Base-by-base conservation (phyloP, 2,329 filamentous ascomycete genomes). In the Pleurostoma richardsiae region DNA sequence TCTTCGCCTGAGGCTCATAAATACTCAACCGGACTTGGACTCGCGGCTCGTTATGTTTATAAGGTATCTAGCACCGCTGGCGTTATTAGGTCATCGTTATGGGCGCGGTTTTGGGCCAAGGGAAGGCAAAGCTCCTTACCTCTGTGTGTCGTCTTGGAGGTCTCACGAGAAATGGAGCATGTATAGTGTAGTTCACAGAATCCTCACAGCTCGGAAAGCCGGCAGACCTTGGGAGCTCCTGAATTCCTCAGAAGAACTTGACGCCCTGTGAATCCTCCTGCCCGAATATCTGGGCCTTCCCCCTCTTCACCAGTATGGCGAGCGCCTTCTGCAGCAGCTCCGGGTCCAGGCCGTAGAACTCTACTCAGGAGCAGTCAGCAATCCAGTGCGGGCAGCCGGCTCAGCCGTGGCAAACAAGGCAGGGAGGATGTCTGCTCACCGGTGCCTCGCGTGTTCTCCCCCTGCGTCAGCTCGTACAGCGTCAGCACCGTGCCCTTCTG, bases 261-360 rank as follows among this genome's bases (percentile, higher is more conserved):
- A 97, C 90, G 59, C 94, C 94, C 59, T 88, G 82, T 50, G 88
- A 87, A 62, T 92, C 90, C 59, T 92, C 90, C 45, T 82, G 80
- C 31, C 92, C 92, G 70, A 99, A 97, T 29, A 97, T 83, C 67
- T 97, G 92, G 10, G 91, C 92, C 69, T 88, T 95, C 56, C 90
- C 90, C 52, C 86, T 80, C 75, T 95, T 96, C 33, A 95, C 91
- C 42, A 96, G 76, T 43, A 94, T 75, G 50, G 81, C 79, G 42
- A 99, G 74, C 36, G 88, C 86, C 65, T 86, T 90, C 55, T 86
- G 79, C 59, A 99, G 75, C 51, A 96, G 66, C 28, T 90, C 88
- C 41, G 77, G 74, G 62, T 97, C 91, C 73, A 99, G 87, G n/a
- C 88, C 88, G 65, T 90, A 83, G 59, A 95, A 89, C 56, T 95